Percentiles rank a stretch among this genome's conserved stretches.
Conservation (phyloP, 2,329 filamentous ascomycete species). For the Nigrograna mackinnonii region DNA sequence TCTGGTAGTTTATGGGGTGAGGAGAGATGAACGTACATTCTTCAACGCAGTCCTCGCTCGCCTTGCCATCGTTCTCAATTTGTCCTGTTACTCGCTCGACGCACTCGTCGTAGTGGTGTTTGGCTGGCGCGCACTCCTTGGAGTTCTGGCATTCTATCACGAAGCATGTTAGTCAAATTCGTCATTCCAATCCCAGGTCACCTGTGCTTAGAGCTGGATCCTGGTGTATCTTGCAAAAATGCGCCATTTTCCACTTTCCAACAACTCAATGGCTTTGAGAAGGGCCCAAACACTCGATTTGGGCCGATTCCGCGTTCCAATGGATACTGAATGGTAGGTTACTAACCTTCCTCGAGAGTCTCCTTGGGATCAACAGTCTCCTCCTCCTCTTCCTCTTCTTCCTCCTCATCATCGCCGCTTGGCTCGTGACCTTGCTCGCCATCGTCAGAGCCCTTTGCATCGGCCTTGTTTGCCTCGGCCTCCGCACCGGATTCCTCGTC, state of each 20-base stretch:
- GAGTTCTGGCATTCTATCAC: constrained; percentile 86
- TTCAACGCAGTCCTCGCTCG: constrained; percentile 96
- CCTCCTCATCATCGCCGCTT: constrained; percentile 61
- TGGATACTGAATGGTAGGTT: too few species aligned
- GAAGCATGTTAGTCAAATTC: constrained; percentile 23
- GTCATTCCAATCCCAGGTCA: too few species aligned
- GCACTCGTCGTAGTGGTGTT: constrained; percentile 99
- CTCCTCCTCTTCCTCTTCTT: constrained; percentile 76
- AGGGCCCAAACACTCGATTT: too few species aligned
- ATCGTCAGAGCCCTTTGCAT: constrained; percentile 44
- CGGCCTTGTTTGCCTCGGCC: constrained; percentile 47
- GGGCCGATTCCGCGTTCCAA: too few species aligned
- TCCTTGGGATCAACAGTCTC: constrained; percentile 14
- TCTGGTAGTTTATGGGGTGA: not conserved
- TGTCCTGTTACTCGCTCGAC: constrained; percentile 83
- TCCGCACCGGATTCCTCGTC: constrained; percentile 47
- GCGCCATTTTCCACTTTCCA: too few species aligned
- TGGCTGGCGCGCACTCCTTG: constrained; percentile 79
- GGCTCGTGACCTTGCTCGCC: constrained; percentile 54
- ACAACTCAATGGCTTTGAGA: too few species aligned
- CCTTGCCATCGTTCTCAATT: constrained; percentile 72
- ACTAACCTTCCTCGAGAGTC: constrained; percentile 75
- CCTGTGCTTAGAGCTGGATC: too few species aligned
- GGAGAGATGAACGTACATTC: constrained; percentile 75
- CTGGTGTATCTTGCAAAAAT: too few species aligned